Base-by-base conservation (phyloP, 2,329 filamentous ascomycete genomes). In the Gaeumannomyces tritici region DNA sequence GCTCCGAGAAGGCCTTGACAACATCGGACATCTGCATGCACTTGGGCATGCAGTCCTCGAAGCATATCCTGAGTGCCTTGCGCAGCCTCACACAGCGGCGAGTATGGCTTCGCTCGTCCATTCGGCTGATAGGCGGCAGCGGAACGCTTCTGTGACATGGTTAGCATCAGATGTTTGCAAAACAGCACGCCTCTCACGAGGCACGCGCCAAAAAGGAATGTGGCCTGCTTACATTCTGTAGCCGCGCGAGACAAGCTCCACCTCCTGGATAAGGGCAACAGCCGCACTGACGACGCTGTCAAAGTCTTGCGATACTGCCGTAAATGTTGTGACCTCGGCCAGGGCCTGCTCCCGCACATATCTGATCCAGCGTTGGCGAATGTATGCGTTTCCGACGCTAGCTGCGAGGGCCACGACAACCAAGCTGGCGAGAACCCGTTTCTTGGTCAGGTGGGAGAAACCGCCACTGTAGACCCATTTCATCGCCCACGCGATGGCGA, bases 161-260 rank as follows among this genome's bases (percentile, higher is more conserved):
- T 65, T 29, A 64, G 64, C 21, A 56, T 61, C 26, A 29, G n/a
- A 31, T 31, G 18, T 21, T 24, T 24, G 21, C 42, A 9, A 51
- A 51, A 51, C 18, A n/a, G 24, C 42, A n/a, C 42, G 42, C 9
- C 8, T 5, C 21, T 24, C 21, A 21, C 42, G n/a, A 33, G 2
- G 18, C n/a, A 11, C 1, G 42, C 15, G n/a, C n/a, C n/a, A n/a
- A n/a, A 6, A 21, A 26, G 31, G 33, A 56, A 31, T 18, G 58
- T 1, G 4, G 28, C 7, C 21, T 59, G 77, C 87, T 73, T 75
- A 91, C 86, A 96, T 81, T 75, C 90, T 83, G 74, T 96, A 97
- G 27, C 93, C 93, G 68, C 93, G 86, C 33, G 93, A 96, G 29
- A 97, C 92, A 35, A 97, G 81, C 76, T 97, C 93, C n/a, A 97